Evolutionary conservation across 1,284 basidiomycete genomes (phyloP), one percentile per base, ranked within the genome.

Genomic region (Dichomitus squalens): DNA sequence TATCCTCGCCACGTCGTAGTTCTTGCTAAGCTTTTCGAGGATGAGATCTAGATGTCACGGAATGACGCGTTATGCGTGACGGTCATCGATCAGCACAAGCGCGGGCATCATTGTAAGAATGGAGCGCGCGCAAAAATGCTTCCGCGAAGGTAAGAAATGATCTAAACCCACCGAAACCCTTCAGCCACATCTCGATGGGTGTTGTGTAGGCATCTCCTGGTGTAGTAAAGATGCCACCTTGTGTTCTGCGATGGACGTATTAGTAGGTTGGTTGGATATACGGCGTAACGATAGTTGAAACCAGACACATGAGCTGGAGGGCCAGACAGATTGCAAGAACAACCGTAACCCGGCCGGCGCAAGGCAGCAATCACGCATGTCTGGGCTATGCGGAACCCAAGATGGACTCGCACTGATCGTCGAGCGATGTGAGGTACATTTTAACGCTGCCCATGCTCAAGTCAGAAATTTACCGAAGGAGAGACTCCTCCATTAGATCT

Each of bases 141-240:
- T 79, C 80, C 80, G 79, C 72, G 65, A 69, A 67, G 65, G 58
- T 64, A 54, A 57, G 60, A 40, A 49, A 49, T 27, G 29, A 18
- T 29, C 29, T 20, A n/a, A 29, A 76, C 87, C 73, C 69, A 92
- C 89, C 90, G 53, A 93, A 81, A 9, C 81, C 88, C 72, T 90
- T 90, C 52, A 92, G 82, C 88, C 91, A 92, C 88, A 93, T 90
- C 66, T 92, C 90, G 34, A 92, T 82, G 1, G 91, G 90, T 4
- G 88, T 90, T 31, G 89, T 92, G 68, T 89, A 91, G 25, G 88
- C 88, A 73, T 92, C 90, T 33, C 90, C 90, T 3, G 88, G 87
- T 0, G 89, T 90, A 39, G 90, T 92, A 72, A 92, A 91, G 60
- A 92, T 90, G 6, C 90, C 91, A 40, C 90, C 88, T 63, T 89